Conservation (phyloP, 225 moss, liverwort and hornwort species). For the Thuidium tamariscinum region DNA sequence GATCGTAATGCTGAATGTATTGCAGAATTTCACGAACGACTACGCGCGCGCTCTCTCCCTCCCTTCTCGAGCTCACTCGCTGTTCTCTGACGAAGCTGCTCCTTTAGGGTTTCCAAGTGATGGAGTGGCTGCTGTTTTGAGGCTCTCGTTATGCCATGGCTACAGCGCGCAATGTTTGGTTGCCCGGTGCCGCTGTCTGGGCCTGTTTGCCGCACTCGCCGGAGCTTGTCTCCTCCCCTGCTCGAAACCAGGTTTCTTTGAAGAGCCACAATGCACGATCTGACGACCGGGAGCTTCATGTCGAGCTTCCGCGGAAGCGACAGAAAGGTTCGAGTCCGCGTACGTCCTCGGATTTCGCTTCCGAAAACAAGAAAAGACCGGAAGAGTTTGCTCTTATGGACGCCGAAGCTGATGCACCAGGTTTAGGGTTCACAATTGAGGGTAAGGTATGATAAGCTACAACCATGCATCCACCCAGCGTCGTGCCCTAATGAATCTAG, state of each 20-base stretch:
- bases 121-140: not conserved
- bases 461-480: not conserved
- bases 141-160: conserved; percentile 1
- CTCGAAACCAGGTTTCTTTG: not conserved
- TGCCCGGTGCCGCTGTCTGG: conserved; percentile 39
- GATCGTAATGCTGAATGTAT: not conserved
- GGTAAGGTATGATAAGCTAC: not conserved
- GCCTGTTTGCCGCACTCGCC: conserved; percentile 13
- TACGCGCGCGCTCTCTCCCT: not conserved
- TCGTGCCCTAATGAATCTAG: not conserved
- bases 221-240: not conserved
- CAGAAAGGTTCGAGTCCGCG: not conserved
- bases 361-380: not conserved
- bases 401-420: not conserved
- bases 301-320: not conserved
- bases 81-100: not conserved
- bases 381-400: not conserved
- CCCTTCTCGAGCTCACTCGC: not conserved
- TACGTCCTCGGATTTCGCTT: not conserved
- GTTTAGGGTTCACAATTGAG: not conserved
- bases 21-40: not conserved
- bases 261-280: not conserved
- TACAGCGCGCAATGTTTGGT: conserved; percentile 28
- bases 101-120: not conserved
- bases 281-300: not conserved